Evolutionary conservation across 139 green algal species (phyloP), one percentile per base, ranked within the genome.

Genomic region (Ulvella scutata): DNA sequence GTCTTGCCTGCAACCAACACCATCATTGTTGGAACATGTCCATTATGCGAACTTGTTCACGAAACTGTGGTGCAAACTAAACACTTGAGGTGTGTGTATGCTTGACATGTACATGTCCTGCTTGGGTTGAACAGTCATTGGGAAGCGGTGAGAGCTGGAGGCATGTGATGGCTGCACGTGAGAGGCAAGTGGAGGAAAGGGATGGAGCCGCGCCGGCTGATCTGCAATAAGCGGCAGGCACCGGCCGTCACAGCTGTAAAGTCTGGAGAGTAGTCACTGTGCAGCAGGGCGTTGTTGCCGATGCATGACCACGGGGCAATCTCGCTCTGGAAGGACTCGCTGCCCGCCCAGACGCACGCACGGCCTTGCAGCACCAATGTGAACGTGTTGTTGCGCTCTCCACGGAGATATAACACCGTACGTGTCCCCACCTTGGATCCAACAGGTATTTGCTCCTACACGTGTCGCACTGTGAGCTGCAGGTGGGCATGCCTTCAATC

Each of bases 291-390:
- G 26, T 72, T 77, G 38, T 80, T 74, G 31, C 76, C 85, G 2
- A 89, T 43, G 39, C 72, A 44, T 4, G 21, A 78, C 85, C 85
- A 89, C 2, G 85, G 82, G 3, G 82, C 85, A 10, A 86, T 23
- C 61, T 87, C 82, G 35, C 78, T 77, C 43, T 82, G 76, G 72
- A 89, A 89, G 38, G 67, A 74, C 72, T 89, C 85, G 4, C 33
- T 29, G 34, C 85, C 85, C 33, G 81, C 79, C 31, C 44, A 59
- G 4, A 89, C 74, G 44, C 78, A 37, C 21, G 84, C 77, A 20
- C 60, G 35, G 43, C 85, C 85, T 61, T 86, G 80, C 17, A 84
- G 75, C 28, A 86, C 76, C 26, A 89, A 74, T 31, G 80, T 86
- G 76, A 86, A 85, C 39, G 33, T 28, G 37, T 76, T 67, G 60